These are phyloP conservation scores for Orbilia quercus DNA, from an alignment of 2,329 filamentous ascomycete genomes.

Conservation along the genomic window DNA sequence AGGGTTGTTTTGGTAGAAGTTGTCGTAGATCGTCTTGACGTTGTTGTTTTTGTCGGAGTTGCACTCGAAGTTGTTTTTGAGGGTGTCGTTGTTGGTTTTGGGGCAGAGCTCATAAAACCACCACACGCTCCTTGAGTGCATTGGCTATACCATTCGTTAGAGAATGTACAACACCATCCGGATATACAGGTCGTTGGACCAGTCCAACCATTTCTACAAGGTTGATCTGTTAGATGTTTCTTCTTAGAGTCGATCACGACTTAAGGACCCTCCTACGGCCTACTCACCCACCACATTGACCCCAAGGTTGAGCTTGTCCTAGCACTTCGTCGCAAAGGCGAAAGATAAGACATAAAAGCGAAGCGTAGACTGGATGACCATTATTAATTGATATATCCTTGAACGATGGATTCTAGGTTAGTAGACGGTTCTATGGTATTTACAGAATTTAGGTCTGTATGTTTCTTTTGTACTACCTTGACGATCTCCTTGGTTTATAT, in stretches of 20 bases:
- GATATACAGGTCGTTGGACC: constrained; percentile 64
- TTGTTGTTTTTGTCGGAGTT: not conserved
- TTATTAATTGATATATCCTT: no score
- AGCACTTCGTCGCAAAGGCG: constrained; percentile 10
- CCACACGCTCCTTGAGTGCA: constrained; percentile 60
- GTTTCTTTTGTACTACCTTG: no score
- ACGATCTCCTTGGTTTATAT: no score
- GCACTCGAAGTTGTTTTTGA: not conserved
- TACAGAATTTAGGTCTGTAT: no score
- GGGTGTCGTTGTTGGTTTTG: constrained; percentile 3
- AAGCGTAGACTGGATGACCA: constrained; percentile 12
- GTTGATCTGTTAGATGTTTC: not conserved
- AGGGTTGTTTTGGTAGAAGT: not conserved
- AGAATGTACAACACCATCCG: constrained; percentile 63
- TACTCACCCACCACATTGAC: constrained; percentile 64
- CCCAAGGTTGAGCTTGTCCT: constrained; percentile 63
- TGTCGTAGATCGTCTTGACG: constrained; percentile 9
- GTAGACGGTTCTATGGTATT: no score
- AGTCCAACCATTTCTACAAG: constrained; percentile 58
- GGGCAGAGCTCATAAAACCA: not conserved
- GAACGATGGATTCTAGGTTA: no score
- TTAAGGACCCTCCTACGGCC: no score
- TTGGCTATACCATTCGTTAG: constrained; percentile 65
- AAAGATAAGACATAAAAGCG: constrained; percentile 19
- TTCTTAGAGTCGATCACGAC: not conserved